phyloP scores from a whole-genome alignment of 305 asterid species.

The Fraxinus floribunda region DNA sequence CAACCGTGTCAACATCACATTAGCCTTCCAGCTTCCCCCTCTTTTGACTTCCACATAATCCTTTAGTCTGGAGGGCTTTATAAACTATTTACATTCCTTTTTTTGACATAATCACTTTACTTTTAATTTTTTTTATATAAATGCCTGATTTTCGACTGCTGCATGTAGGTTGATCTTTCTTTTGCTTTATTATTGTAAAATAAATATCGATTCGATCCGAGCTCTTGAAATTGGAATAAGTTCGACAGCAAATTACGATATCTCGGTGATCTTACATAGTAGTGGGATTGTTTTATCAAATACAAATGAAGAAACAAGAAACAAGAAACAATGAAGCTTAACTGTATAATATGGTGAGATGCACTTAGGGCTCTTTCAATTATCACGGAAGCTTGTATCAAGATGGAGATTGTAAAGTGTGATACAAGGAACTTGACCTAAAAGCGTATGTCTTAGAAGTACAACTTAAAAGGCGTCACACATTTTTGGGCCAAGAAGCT shows the following conservation, averaged over 20 bases:
- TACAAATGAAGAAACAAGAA: too few species aligned
- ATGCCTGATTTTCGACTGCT: background rate
- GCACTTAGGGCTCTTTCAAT: too few species aligned
- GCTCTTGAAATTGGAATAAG: too few species aligned
- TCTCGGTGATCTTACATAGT: background rate
- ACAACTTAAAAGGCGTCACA: background rate
- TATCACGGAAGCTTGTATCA: background rate
- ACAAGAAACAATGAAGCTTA: too few species aligned
- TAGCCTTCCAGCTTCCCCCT: slow-evolving; percentile 17
- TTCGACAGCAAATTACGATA: too few species aligned
- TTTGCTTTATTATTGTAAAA: background rate
- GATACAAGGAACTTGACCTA: background rate
- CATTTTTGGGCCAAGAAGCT: background rate
- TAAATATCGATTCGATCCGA: too few species aligned
- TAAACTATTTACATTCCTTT: background rate
- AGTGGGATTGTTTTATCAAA: background rate
- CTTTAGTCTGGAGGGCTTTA: background rate
- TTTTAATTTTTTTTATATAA: too few species aligned
- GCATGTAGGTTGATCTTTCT: background rate
- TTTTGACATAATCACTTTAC: background rate
- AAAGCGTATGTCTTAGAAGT: background rate
- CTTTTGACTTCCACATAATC: background rate
- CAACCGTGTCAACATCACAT: slow-evolving; percentile 37
- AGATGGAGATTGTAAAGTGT: background rate
- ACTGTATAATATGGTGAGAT: too few species aligned